Evolutionary conservation across 352 stramenopile species (phyloP), one percentile per base, ranked within the genome.

Genomic region (Pythium sp.): DNA sequence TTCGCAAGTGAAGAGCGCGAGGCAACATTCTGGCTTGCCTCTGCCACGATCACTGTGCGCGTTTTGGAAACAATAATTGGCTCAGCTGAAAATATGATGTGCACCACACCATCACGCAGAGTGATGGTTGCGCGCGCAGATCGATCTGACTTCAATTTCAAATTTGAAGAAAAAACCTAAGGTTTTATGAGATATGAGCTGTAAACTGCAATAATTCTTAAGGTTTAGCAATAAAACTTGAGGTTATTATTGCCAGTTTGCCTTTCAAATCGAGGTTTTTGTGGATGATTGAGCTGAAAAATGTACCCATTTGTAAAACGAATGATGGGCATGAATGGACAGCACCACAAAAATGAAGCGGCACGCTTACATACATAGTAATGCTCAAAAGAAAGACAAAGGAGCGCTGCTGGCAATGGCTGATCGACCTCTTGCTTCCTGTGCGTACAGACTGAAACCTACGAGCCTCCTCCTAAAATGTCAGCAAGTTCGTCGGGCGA

Each of bases 401-500:
- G 24, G 15, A 32, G 60, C 28, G n/a, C 36, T 65, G 9, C 14
- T n/a, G 14, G 15, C 15, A 49, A 49, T 49, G 34, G 7, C 34
- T 41, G 34, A 41, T 41, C 34, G 34, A 34, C 30, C 30, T 34
- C 34, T 43, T 24, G 46, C 15, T 24, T 26, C 46, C 20, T 14
- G 8, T 53, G 18, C 15, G 20, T 22, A 20, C n/a, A 7, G 22
- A 32, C 30, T 55, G 24, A 9, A 43, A 14, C 18, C 62, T 71
- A 74, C 4, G 59, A 68, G 7, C 83, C 83, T 12, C 83, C 83
- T 4, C 83, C 83, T 0, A 88, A 64, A 4, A 88, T 64, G 56
- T 89, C 81, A 6, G 62, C 41, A 5, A 84, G 77, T 55, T 92
- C 41, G 41, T 90, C 81, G 0, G 77, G 78, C 8, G 65, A 56